phyloP scores from a whole-genome alignment of 306 rosid genomes.

The Medicago arabica region DNA sequence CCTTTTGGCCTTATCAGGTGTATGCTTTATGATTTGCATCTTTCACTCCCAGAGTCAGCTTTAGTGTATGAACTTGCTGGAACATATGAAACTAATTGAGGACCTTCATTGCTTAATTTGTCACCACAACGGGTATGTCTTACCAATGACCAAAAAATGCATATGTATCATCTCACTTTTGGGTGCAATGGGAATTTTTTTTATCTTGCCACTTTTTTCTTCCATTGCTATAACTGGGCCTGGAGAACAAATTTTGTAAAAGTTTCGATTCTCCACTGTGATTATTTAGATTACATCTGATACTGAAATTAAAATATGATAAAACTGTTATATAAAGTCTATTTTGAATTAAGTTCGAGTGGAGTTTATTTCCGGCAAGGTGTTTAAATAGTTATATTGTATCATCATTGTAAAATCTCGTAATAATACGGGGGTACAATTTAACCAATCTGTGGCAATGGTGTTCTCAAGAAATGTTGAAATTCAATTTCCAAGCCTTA shows the following conservation, averaged over 20 bases:
- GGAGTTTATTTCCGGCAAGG: not conserved
- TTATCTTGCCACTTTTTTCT: conserved; percentile 2
- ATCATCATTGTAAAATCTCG: not conserved
- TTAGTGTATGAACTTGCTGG: not conserved
- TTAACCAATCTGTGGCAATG: not conserved
- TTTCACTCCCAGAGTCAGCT: conserved; percentile 13
- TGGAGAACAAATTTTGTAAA: conserved; percentile 36
- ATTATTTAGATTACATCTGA: conserved; percentile 33
- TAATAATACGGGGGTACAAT: no score
- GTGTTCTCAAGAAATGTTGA: not conserved
- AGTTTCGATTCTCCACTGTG: conserved; percentile 16
- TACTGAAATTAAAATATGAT: not conserved
- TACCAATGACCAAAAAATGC: conserved; percentile 20
- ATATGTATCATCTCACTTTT: not conserved
- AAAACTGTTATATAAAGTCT: not conserved
- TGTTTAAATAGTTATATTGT: not conserved
- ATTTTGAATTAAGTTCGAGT: not conserved
- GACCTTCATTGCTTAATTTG: conserved; percentile 8
- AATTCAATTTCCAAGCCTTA: not conserved
- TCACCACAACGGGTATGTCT: conserved; percentile 13
- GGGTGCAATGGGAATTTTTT: not conserved
- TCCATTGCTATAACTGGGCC: conserved; percentile 9
- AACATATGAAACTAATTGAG: conserved; percentile 16
- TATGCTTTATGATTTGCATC: conserved; percentile 12
- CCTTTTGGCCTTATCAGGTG: conserved; percentile 26